Conservation (phyloP, 768 basidiomycete species). For the Dictyophora rubrovolvata region DNA sequence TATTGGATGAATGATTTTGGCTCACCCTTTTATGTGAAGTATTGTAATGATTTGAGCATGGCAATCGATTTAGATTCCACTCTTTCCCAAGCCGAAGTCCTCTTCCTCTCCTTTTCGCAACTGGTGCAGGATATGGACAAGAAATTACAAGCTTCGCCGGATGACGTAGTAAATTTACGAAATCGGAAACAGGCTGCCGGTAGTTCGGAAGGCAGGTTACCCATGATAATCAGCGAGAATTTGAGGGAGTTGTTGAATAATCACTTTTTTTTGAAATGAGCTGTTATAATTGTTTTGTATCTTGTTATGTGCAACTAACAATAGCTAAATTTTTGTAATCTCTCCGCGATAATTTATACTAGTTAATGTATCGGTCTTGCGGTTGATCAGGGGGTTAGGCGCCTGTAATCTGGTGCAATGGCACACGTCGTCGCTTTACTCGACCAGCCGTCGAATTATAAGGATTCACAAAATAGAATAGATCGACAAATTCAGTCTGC, state of each 20-base stretch:
- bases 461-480: conserved; percentile 79
- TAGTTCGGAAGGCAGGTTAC: conserved; percentile 28
- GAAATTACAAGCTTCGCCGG: conserved; percentile 42
- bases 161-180: conserved; percentile 21
- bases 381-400: background rate
- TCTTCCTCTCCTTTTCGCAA: conserved; percentile 86
- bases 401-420: conserved; percentile 35
- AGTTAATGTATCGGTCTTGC: too few species aligned
- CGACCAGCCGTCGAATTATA: conserved; percentile 95
- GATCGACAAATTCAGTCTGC: conserved; percentile 74
- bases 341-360: too few species aligned
- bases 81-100: conserved; percentile 91
- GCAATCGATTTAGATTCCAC: conserved; percentile 96
- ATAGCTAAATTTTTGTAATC: too few species aligned
- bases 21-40: conserved; percentile 31
- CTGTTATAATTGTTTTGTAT: too few species aligned
- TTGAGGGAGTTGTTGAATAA: conserved; percentile 52
- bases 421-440: conserved; percentile 76
- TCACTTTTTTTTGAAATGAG: too few species aligned
- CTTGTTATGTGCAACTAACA: too few species aligned
- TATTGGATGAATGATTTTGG: background rate
- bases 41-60: conserved; percentile 92
- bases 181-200: conserved; percentile 12
- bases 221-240: conserved; percentile 45
- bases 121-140: conserved; percentile 85